Evolutionary conservation across 306 rosid genomes (phyloP).

Genomic region (Rosa persica): DNA sequence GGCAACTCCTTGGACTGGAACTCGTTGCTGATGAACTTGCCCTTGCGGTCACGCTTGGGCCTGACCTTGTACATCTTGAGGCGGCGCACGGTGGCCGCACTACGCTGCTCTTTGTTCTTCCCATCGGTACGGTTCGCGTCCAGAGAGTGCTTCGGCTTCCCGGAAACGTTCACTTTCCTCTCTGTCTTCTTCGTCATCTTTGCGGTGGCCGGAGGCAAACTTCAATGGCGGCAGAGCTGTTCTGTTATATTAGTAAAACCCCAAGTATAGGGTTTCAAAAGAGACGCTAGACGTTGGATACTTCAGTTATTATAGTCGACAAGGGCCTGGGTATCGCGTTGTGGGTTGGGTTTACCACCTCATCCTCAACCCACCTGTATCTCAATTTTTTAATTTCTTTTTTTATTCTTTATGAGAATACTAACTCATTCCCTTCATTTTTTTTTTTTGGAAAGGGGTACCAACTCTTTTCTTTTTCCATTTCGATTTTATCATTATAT

Average conservation of each 20-base stretch:
- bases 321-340: no score
- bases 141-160: constrained; percentile 86
- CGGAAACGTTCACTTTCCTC: constrained; percentile 62
- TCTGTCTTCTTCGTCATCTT: constrained; percentile 79
- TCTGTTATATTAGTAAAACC: neutral
- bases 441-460: no score
- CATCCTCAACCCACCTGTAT: no score
- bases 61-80: constrained; percentile 82
- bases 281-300: neutral
- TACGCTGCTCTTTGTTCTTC: constrained; percentile 46
- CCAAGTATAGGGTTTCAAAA: neutral
- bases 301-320: no score
- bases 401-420: no score
- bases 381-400: no score
- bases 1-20: constrained; percentile 76
- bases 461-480: no score
- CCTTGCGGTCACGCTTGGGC: constrained; percentile 62
- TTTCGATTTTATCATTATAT: no score
- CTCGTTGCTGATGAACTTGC: constrained; percentile 58
- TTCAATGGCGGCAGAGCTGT: neutral
- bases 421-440: no score
- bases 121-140: constrained; percentile 66
- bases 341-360: no score
- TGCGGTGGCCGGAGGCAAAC: neutral
- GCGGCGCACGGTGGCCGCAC: constrained; percentile 86